Conservation (phyloP, 2,329 filamentous ascomycete species). For the Aspergillus puulaauensis region DNA sequence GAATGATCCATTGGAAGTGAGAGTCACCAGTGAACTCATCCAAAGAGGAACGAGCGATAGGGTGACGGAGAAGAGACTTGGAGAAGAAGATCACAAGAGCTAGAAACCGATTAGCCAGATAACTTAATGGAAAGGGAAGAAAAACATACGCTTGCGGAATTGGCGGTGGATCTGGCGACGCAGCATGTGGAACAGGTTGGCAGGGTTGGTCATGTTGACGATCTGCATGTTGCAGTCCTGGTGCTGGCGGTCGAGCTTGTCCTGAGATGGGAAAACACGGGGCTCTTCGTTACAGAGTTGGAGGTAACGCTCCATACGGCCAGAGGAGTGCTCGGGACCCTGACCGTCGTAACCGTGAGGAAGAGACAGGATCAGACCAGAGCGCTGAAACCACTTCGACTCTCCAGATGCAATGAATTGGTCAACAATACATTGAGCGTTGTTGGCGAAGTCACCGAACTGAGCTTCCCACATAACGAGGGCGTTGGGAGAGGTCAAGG, state of each 20-base stretch:
- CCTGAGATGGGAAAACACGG: slow-evolving; percentile 80
- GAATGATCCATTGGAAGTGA: slow-evolving; percentile 96
- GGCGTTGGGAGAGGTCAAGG: slow-evolving; percentile 91
- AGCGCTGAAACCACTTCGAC: slow-evolving; percentile 98
- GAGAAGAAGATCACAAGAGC: slow-evolving; percentile 98
- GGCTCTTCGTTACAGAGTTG: slow-evolving; percentile 98
- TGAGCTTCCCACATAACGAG: slow-evolving; percentile 99
- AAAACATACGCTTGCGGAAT: slow-evolving; percentile 90
- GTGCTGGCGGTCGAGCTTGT: slow-evolving; percentile 94
- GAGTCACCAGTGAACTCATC: slow-evolving; percentile 89
- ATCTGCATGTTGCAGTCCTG: slow-evolving; percentile 99
- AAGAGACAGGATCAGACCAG: slow-evolving; percentile 91
- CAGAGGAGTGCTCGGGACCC: slow-evolving; percentile 96
- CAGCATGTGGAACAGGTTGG: slow-evolving; percentile 95
- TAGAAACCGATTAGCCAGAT: slow-evolving; percentile 37
- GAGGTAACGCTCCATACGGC: slow-evolving; percentile 93
- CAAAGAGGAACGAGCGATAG: slow-evolving; percentile 81
- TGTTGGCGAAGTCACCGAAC: slow-evolving; percentile 99
- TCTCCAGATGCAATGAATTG: slow-evolving; percentile 98
- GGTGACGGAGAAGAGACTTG: slow-evolving; percentile 93
- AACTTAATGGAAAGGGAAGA: not conserved
- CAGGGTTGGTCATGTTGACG: slow-evolving; percentile 92
- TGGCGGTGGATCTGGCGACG: slow-evolving; percentile 98
- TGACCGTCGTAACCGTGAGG: slow-evolving; percentile 98
- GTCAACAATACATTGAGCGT: slow-evolving; percentile 97